Base-by-base conservation (phyloP, 495 filamentous ascomycete species). In the Parathielavia hyrcaniae region DNA sequence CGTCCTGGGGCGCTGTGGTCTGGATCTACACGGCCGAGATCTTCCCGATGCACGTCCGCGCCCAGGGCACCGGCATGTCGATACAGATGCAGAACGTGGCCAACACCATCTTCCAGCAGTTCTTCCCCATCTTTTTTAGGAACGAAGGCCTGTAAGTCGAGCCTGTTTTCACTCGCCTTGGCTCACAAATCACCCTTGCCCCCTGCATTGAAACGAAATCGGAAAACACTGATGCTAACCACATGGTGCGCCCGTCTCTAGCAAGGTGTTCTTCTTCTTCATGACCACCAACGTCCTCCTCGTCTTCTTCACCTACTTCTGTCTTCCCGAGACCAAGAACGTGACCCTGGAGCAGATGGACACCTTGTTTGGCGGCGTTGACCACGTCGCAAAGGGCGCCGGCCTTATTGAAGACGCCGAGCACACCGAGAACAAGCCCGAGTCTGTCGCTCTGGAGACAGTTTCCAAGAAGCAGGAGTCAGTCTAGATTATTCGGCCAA, bases 41-140 rank as follows among this genome's bases (percentile, higher is more conserved):
- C 30, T 49, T 49, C 14, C 46, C 46, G 14, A 16, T 49, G 46
- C 11, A 49, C 5, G 46, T 49, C 26, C 11, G 46, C 13, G 46
- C 23, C 13, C 46, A 16, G 13, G 46, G 13, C 26, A 17, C 14
- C 6, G 46, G 46, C 23, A 49, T 49, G 46, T n/a, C 4, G 13
- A 26, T 49, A 0, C 46, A 49, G 46, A 49, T 49, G 46, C 46
- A 49, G 10, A 23, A 26, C 23, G 26, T 49, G 13, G 46, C 46
- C 46, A 49, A 49, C 46, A 49, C 46, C 23, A 49, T 49, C 23
- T 49, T 49, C 46, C 46, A 49, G 46, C 46, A 49, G 16, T 49
- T 49, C 26, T 49, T 49, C 12, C 46, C 46, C 1, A 34, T 49
- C 23, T 49, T 49, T n/a, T 49, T n/a, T 14, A 16, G 34, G 26